Percentiles rank a stretch among this genome's conserved stretches.
Conservation (phyloP, 768 basidiomycete species). For the Suillus cothurnatus region DNA sequence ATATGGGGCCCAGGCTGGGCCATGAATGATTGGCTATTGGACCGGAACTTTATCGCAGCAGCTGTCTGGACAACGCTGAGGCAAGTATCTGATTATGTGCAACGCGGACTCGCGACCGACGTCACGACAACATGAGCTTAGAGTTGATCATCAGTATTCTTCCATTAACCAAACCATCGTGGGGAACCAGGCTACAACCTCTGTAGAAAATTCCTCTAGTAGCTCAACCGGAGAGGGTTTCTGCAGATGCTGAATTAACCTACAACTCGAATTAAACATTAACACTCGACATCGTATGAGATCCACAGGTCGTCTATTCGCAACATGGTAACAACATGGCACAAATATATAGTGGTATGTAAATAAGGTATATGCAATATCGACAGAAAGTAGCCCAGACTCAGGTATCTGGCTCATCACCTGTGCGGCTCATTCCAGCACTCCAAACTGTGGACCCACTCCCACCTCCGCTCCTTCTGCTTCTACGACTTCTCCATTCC, state of each 20-base stretch:
- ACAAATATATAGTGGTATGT: conserved; percentile 2
- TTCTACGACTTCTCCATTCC: conserved; percentile 59
- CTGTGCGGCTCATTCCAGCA: conserved; percentile 74
- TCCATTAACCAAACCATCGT: not conserved
- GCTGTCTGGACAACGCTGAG: not conserved
- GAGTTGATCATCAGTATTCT: not conserved
- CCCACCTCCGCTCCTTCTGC: conserved; percentile 54
- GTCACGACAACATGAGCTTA: not conserved
- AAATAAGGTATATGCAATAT: conserved; percentile 17
- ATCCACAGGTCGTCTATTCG: not conserved
- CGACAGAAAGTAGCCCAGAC: conserved; percentile 12
- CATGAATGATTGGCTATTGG: not conserved
- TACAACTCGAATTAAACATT: not conserved
- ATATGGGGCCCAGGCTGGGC: not conserved
- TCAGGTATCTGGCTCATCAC: conserved; percentile 44
- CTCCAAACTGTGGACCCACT: conserved; percentile 87
- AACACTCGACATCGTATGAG: not conserved
- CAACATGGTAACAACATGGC: not conserved
- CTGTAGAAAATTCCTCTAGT: not conserved
- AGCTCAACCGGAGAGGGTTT: not conserved
- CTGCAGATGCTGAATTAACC: not conserved
- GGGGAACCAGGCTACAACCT: not conserved
- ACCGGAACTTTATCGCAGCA: not conserved
- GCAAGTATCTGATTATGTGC: not conserved
- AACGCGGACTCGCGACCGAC: not conserved